A percentile compares a stretch with the other conserved stretches of the same genome.
These are phyloP conservation scores for Tetrastigma voinierianum DNA, from an alignment of 164 flowering plant species.

Conservation along the genomic window DNA sequence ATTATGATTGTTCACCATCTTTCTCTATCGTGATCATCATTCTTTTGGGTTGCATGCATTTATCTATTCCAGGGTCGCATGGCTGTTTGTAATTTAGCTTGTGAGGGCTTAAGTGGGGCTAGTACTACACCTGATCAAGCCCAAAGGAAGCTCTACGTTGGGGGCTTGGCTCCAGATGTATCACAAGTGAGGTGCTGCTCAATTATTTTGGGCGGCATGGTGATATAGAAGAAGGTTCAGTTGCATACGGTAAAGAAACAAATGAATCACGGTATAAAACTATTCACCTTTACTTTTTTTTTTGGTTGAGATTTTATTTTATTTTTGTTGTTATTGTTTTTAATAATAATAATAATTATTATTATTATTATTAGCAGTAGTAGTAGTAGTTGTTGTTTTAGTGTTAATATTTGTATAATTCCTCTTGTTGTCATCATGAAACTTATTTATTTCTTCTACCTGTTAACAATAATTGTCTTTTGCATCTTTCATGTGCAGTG, in stretches of 20 bases:
- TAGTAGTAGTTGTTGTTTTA: no score
- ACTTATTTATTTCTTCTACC: neutral
- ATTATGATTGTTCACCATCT: neutral
- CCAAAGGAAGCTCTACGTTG: slow-evolving; percentile 71
- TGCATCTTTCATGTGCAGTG: slow-evolving; percentile 32
- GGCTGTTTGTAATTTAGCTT: slow-evolving; percentile 75
- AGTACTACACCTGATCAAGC: slow-evolving; percentile 49
- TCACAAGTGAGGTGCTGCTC: slow-evolving; percentile 58
- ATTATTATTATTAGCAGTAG: neutral
- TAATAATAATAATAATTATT: no score
- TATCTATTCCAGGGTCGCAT: slow-evolving; percentile 54
- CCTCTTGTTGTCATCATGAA: no score
- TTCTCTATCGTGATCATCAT: neutral
- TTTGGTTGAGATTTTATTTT: neutral
- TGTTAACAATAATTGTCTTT: neutral
- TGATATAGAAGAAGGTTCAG: slow-evolving; percentile 80
- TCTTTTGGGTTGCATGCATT: neutral
- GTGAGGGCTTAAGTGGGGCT: slow-evolving; percentile 56
- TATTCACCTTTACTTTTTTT: neutral
- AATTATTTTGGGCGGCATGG: slow-evolving; percentile 53
- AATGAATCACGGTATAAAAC: slow-evolving; percentile 59
- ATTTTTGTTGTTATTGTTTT: neutral
- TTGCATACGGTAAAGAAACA: slow-evolving; percentile 77
- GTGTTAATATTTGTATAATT: no score
- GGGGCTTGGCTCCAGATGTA: slow-evolving; percentile 63